Evolutionary conservation across 2,329 filamentous ascomycete species (phyloP).

Genomic region (Neurospora crassa): DNA sequence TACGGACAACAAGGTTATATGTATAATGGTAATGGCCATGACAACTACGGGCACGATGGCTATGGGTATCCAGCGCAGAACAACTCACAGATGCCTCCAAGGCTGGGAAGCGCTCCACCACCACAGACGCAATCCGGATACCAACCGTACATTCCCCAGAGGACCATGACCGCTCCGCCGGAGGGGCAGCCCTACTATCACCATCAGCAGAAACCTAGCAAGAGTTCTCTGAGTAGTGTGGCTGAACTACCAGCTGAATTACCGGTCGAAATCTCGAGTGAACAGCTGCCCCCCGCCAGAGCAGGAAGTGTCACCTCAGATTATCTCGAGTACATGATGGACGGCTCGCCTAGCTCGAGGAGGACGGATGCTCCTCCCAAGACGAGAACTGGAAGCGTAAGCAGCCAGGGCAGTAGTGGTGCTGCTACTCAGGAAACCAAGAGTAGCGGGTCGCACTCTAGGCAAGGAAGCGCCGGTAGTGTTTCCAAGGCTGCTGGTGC

Average conservation of each 20-base stretch:
- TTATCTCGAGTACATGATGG: neutral
- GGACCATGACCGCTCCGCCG: constrained; percentile 26
- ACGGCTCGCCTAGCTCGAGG: neutral
- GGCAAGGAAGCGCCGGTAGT: neutral
- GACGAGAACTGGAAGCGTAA: neutral
- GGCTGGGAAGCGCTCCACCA: constrained; percentile 13
- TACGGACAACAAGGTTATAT: constrained; percentile 9
- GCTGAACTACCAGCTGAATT: neutral
- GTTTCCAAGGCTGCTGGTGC: neutral
- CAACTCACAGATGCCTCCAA: constrained; percentile 7
- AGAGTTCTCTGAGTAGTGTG: constrained; percentile 15
- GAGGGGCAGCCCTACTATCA: constrained; percentile 5
- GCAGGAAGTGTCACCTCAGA: neutral
- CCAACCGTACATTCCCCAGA: constrained; percentile 20
- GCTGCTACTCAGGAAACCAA: neutral
- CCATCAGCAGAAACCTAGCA: constrained; percentile 15
- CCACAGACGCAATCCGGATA: constrained; percentile 21
- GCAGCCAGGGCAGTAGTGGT: neutral
- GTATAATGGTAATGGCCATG: constrained; percentile 23
- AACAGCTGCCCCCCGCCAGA: neutral
- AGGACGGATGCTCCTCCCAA: neutral
- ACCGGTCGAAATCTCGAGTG: neutral
- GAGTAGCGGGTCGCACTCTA: neutral
- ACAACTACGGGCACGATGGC: constrained; percentile 14
- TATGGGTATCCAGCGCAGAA: constrained; percentile 11